Evolutionary conservation across 2,329 filamentous ascomycete species (phyloP).

Genomic region (Epichloe scottii): DNA sequence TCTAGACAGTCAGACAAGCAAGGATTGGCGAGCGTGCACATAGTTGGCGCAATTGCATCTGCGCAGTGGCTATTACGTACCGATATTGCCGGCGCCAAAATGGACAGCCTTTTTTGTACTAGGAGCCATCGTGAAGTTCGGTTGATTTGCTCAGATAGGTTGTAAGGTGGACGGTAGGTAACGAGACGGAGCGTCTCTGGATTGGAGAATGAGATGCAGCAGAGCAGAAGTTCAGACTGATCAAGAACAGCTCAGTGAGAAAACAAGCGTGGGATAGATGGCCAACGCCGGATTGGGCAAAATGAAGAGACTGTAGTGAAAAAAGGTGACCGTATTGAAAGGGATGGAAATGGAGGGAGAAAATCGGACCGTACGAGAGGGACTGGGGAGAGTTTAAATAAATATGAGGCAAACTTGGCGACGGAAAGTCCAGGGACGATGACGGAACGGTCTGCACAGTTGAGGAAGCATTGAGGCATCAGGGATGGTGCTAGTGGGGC

Average conservation of each 20-base stretch:
- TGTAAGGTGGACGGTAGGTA: background rate
- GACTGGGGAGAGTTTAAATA: conserved; percentile 2
- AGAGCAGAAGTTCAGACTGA: no score
- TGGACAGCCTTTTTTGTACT: conserved; percentile 58
- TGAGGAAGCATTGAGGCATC: background rate
- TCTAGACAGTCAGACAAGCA: background rate
- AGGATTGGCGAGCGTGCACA: background rate
- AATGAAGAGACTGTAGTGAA: no score
- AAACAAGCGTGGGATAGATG: background rate
- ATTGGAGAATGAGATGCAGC: background rate
- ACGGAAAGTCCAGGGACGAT: conserved; percentile 1
- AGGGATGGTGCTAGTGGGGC: background rate
- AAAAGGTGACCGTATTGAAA: background rate
- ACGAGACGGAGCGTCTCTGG: background rate
- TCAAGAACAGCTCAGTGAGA: background rate
- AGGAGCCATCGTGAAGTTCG: conserved; percentile 25
- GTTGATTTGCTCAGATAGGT: background rate
- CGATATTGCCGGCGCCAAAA: conserved; percentile 80
- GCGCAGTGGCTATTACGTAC: conserved; percentile 24
- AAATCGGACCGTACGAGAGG: background rate
- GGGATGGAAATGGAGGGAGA: background rate
- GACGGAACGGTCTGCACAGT: conserved; percentile 1
- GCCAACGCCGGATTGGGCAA: background rate
- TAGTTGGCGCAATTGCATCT: background rate
- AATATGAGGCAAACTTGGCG: background rate